Conservation (phyloP, 1,139 yeast species). For the Sugiyamaella japonica region DNA sequence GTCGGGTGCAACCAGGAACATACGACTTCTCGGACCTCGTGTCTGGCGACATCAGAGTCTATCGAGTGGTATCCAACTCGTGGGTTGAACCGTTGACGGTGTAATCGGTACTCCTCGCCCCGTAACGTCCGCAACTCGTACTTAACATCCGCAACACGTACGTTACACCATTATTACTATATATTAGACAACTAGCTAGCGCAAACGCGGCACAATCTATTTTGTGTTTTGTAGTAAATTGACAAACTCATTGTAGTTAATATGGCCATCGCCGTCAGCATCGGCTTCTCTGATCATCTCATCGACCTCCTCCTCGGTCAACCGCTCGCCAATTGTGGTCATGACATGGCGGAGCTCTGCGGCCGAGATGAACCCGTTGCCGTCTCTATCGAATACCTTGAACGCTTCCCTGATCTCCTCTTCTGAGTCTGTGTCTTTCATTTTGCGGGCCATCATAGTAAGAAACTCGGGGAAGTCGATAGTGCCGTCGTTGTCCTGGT, state of each 20-base stretch:
- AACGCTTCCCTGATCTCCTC: conserved; percentile 97
- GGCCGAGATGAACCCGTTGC: conserved; percentile 94
- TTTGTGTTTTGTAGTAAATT: conserved; percentile 50
- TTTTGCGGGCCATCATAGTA: conserved; percentile 91
- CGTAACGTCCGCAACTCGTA: not conserved
- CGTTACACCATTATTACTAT: not conserved
- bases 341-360: conserved; percentile 95
- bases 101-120: not conserved
- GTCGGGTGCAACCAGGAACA: conserved; percentile 50
- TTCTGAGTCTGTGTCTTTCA: conserved; percentile 94
- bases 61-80: conserved; percentile 54
- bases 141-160: not conserved
- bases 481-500: conserved; percentile 90
- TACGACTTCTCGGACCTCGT: conserved; percentile 48
- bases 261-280: conserved; percentile 93
- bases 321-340: conserved; percentile 94
- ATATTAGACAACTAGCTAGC: not conserved
- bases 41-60: conserved; percentile 53
- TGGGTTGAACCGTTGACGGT: conserved; percentile 48
- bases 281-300: conserved; percentile 97
- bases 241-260: conserved; percentile 93
- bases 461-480: conserved; percentile 79
- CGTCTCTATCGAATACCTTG: conserved; percentile 90
- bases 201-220: not conserved
- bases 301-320: conserved; percentile 93